Evolutionary conservation across 768 basidiomycete genomes (phyloP), one percentile per base, ranked within the genome.

Genomic region (Lactarius trivialis): DNA sequence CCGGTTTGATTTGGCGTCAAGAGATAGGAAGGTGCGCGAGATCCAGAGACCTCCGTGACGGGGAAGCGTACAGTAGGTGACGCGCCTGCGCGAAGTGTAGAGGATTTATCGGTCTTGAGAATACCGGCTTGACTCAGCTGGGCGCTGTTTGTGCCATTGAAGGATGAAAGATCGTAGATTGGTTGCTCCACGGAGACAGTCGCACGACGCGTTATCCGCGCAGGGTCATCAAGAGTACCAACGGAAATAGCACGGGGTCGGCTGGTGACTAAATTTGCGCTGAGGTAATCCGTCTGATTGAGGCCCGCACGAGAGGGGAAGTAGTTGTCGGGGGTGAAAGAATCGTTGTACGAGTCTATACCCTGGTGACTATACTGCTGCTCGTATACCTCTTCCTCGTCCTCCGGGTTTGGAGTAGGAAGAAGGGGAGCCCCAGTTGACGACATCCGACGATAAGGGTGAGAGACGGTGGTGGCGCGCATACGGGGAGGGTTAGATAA

Each of bases 381-480:
- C 66, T 82, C 81, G 69, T 89, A 88, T 66, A 84, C 80, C 55
- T 91, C 89, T 56, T 90, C 87, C 56, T 91, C 90, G 19, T 89
- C 86, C 62, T 85, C 83, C 48, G 81, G 78, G 34, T 71, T 79
- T 2, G 86, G 82, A 2, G 86, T 84, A 17, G 84, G 72, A 43
- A 91, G 75, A 63, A 89, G 77, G 4, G 88, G 86, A 45, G 78
- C 77, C n/a, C 79, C 74, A 19, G 77, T 78, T 53, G 84, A 79
- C 60, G 87, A 77, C 65, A 88, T 79, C 57, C 79, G 77, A 64
- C 91, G 84, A 73, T 93, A 94, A n/a, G 93, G 91, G 71, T 91
- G 89, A 14, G 94, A 96, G 17, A 98, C 93, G 1, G 94, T 98
- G 70, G 82, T 94, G 17, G 94, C 93, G 9, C 94, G 86, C 72